Evolutionary conservation across 2,329 filamentous ascomycete genomes (phyloP), one percentile per base, ranked within the genome.

Genomic region (Blastomyces parvus): DNA sequence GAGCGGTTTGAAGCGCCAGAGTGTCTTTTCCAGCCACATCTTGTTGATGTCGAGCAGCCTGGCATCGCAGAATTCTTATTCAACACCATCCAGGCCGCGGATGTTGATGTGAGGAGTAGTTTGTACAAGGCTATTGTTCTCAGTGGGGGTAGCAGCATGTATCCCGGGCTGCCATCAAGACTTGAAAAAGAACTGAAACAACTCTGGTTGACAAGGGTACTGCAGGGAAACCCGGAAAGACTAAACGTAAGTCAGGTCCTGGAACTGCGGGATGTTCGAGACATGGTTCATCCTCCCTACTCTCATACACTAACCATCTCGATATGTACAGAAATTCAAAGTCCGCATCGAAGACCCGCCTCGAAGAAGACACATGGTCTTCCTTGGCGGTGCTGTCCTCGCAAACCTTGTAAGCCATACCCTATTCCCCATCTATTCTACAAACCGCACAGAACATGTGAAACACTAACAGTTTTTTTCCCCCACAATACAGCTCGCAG

Each of bases 171-270:
- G 68, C 94, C 94, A 5, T 96, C 91, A 65, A 85, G 94, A 67
- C 80, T 99, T 77, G 94, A 99, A 80, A 99, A 99, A 84, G 94
- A 99, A 79, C 81, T 99, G 71, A 99, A 99, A 83, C 94, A 99
- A 81, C 81, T 99, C 70, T 99, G 94, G 94, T 84, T 99, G 68
- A 97, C 93, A 62, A 88, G 88, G 68, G 91, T 97, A 53, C 81
- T 99, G 69, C 85, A 88, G 64, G 92, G 93, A 64, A 91, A 99
- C 77, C 93, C 94, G 0, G 93, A 97, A 79, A 86, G 94, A 69
- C 78, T 99, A 73, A 90, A 86, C 72, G 84, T 86, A 75, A 69
- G 83, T 30, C 27, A 2, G 2, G 9, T 6, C 9, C n/a, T 14
- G 33, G 30, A 19, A 57, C 40, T 11, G 22, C 30, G 11, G 8